Percentiles rank a stretch among this genome's conserved stretches.
These are phyloP conservation scores for Paramecium primaurelia DNA, from an alignment of 73 alveolate species.

Conservation along the genomic window DNA sequence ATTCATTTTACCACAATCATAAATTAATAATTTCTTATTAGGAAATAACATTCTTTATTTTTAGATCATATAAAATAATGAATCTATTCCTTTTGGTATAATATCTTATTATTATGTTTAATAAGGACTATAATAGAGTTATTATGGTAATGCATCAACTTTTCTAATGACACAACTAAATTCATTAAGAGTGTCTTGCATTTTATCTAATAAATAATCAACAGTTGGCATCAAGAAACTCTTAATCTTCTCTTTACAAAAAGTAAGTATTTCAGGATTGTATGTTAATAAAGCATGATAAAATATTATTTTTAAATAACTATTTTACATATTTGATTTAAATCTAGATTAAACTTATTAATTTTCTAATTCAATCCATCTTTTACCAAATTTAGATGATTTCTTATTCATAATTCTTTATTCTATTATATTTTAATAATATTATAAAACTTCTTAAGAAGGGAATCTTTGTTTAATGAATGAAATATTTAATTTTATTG, in stretches of 20 bases:
- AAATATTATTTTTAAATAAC: background rate
- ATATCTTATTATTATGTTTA: background rate
- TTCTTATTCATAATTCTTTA: background rate
- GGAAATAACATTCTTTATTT: slow-evolving; percentile 78
- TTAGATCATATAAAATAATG: background rate
- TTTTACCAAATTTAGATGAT: background rate
- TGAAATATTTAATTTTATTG: background rate
- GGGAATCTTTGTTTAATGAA: background rate
- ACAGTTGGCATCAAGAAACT: slow-evolving; percentile 52
- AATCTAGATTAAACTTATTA: background rate
- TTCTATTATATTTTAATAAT: slow-evolving; percentile 31
- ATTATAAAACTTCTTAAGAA: slow-evolving; percentile 11
- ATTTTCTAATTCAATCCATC: slow-evolving; percentile 6
- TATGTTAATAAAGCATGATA: slow-evolving; percentile 27
- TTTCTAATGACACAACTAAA: slow-evolving; percentile 28
- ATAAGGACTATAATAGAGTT: slow-evolving; percentile 3
- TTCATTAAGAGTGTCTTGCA: background rate
- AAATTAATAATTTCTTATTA: slow-evolving; percentile 93
- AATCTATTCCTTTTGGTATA: background rate
- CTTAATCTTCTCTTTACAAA: background rate
- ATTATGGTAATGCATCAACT: slow-evolving; percentile 10
- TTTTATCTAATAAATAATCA: slow-evolving; percentile 22
- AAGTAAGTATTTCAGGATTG: background rate
- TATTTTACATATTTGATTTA: background rate
- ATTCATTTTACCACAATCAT: slow-evolving; percentile 99